phyloP scores from a whole-genome alignment of 805 yeast genomes.

The Zygoascus bituminiphila region DNA sequence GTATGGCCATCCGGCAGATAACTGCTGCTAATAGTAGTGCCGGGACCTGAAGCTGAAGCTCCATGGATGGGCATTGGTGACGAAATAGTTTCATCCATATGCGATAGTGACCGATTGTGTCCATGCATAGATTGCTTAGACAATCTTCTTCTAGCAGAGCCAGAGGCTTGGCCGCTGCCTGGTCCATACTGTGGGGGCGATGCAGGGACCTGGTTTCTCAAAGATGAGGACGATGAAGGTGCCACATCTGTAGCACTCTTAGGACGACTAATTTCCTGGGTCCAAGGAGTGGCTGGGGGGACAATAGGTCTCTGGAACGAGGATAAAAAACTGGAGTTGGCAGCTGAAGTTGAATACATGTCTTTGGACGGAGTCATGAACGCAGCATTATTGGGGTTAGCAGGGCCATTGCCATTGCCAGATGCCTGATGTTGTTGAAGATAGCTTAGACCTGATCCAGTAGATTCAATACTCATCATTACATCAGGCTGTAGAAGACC shows the following conservation, averaged over 20 bases:
- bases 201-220: neutral
- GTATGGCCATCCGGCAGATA: slow-evolving; percentile 14
- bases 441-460: neutral
- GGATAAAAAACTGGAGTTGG: neutral
- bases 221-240: slow-evolving; percentile 1
- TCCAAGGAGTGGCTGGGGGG: slow-evolving; percentile 21
- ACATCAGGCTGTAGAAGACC: neutral
- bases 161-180: neutral
- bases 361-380: slow-evolving; percentile 16
- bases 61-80: slow-evolving; percentile 3
- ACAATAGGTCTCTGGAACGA: slow-evolving; percentile 12
- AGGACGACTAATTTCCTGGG: slow-evolving; percentile 23
- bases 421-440: slow-evolving; percentile 2
- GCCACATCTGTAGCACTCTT: slow-evolving; percentile 20
- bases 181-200: slow-evolving; percentile 3
- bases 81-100: slow-evolving; percentile 10
- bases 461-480: neutral
- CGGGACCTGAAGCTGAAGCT: no score
- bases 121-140: neutral
- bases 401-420: no score
- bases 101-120: slow-evolving; percentile 15
- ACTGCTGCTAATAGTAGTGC: no score
- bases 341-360: slow-evolving; percentile 1
- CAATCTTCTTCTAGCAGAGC: neutral
- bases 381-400: neutral